Conservation (phyloP, 805 yeast species). For the Candida andamanensis region DNA sequence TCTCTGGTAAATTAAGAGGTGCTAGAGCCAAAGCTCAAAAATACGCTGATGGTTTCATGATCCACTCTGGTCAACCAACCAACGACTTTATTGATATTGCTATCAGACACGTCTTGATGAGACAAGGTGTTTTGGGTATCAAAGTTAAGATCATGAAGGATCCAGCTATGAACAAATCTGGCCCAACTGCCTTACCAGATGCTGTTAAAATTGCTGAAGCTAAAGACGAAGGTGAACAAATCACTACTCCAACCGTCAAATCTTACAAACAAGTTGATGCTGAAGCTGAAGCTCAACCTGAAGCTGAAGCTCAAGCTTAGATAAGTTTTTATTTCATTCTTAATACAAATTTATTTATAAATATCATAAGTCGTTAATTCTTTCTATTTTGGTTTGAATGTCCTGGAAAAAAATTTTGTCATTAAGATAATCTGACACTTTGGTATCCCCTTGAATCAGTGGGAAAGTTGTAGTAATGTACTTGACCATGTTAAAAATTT, state of each 20-base stretch:
- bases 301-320: no score
- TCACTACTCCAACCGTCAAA: constrained; percentile 78
- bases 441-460: no score
- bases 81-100: constrained; percentile 97
- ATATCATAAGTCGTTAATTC: constrained; percentile 1
- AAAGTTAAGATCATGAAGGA: constrained; percentile 99
- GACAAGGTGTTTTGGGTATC: constrained; percentile 99
- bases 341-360: constrained; percentile 3
- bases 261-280: constrained; percentile 52
- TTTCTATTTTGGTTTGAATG: no score
- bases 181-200: constrained; percentile 94
- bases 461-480: no score
- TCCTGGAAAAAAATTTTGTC: no score
- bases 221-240: constrained; percentile 80
- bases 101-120: constrained; percentile 98
- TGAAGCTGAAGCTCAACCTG: constrained; percentile 21
- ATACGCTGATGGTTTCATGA: constrained; percentile 99
- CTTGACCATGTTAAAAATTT: no score
- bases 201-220: constrained; percentile 89
- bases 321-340: no score
- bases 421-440: no score
- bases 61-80: constrained; percentile 99
- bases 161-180: constrained; percentile 80
- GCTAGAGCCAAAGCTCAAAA: constrained; percentile 99
- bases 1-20: constrained; percentile 99